A percentile compares a stretch with the other conserved stretches of the same genome.
These are phyloP conservation scores for Curvularia eragrostidis DNA, from an alignment of 2,329 filamentous ascomycete species.

Conservation along the genomic window DNA sequence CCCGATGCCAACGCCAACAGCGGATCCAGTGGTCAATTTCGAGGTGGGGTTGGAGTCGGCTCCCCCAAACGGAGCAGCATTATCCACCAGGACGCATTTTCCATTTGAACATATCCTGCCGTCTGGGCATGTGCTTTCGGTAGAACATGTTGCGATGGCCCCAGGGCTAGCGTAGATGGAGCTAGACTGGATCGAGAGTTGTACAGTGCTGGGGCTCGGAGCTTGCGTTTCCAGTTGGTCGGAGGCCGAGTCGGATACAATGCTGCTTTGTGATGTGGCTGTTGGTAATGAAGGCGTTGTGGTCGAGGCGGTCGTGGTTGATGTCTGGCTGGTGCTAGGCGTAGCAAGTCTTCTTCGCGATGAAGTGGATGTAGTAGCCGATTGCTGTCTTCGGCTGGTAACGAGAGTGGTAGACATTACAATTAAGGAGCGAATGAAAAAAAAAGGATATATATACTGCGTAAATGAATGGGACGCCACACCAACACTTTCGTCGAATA, in stretches of 20 bases:
- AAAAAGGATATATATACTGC: conserved; percentile 2
- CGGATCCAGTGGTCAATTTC: conserved; percentile 28
- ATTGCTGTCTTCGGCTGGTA: conserved; percentile 11
- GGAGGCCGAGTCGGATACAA: conserved; percentile 14
- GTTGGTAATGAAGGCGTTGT: conserved; percentile 11
- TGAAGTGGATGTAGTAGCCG: conserved; percentile 16
- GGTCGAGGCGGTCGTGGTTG: conserved; percentile 1
- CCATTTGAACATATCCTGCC: conserved; percentile 33
- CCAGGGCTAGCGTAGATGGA: conserved; percentile 9
- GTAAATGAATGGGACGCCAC: conserved; percentile 12
- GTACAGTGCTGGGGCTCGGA: conserved; percentile 6
- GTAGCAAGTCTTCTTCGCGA: conserved; percentile 11
- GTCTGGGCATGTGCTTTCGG: conserved; percentile 34
- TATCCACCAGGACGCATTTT: conserved; percentile 26
- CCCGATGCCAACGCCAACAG: conserved; percentile 39
- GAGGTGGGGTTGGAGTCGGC: conserved; percentile 24
- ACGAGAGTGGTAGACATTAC: conserved; percentile 38
- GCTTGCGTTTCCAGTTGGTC: conserved; percentile 24
- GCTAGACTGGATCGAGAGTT: background rate
- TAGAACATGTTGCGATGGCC: conserved; percentile 28
- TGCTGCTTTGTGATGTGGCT: conserved; percentile 5
- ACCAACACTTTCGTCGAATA: conserved; percentile 12
- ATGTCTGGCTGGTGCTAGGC: conserved; percentile 5
- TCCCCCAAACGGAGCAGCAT: conserved; percentile 31
- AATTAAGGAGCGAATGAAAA: conserved; percentile 22